Conservation (phyloP, 1,284 basidiomycete species). For the Apiotrichum porosum region DNA sequence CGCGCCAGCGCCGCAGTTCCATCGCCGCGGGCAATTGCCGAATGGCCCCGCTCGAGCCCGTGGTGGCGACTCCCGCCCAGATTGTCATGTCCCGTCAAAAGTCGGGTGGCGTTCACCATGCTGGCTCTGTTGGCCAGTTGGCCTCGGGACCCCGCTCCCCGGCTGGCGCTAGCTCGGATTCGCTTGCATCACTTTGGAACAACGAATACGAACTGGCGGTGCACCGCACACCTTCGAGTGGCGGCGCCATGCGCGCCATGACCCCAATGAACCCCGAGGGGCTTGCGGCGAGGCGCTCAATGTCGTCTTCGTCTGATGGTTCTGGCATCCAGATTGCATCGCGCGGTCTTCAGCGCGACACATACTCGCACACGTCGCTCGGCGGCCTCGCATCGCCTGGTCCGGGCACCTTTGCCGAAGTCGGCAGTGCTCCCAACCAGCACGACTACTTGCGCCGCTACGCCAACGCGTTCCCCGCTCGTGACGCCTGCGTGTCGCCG, state of each 20-base stretch:
- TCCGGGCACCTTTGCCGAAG: constrained; percentile 16
- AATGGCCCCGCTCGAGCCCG: constrained; percentile 2
- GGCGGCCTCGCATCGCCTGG: constrained; percentile 15
- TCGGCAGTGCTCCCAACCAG: constrained; percentile 36
- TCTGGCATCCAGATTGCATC: constrained; percentile 3
- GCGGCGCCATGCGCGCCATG: constrained; percentile 26
- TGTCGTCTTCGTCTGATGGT: constrained; percentile 19
- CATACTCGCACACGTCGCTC: constrained; percentile 39
- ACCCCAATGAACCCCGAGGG: constrained; percentile 20
- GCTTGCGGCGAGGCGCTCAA: constrained; percentile 7
- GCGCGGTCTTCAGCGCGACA: constrained; percentile 17
- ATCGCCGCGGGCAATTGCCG: constrained; percentile 12
- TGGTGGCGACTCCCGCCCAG: neutral
- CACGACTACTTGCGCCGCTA: constrained; percentile 37
- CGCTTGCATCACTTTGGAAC: constrained; percentile 29
- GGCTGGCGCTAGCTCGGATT: constrained; percentile 22
- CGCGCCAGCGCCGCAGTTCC: constrained; percentile 32
- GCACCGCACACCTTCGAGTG: constrained; percentile 18
- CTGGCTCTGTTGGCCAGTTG: constrained; percentile 2
- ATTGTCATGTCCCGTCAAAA: constrained; percentile 17
- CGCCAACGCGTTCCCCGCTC: constrained; percentile 34
- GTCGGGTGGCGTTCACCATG: constrained; percentile 1
- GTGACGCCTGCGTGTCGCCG: constrained; percentile 14
- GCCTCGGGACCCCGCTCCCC: neutral
- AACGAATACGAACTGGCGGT: constrained; percentile 17